Conservation (phyloP, 805 yeast species). For the Wickerhamiella allomyrinae region DNA sequence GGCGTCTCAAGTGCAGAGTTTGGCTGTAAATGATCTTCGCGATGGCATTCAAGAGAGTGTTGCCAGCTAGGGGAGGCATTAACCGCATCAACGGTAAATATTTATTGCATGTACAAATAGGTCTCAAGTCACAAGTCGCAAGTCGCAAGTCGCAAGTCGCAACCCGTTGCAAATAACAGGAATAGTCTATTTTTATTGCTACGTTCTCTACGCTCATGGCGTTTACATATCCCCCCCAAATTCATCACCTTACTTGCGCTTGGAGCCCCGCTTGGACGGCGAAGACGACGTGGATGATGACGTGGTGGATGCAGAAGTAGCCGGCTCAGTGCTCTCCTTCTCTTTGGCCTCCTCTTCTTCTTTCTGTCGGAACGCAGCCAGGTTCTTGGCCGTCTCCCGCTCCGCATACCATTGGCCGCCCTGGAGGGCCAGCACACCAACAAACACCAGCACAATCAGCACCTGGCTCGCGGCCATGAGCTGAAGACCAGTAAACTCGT, state of each 20-base stretch:
- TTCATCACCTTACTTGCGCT: conserved; percentile 6
- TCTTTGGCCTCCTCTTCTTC: conserved; percentile 12
- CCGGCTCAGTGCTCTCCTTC: conserved; percentile 5
- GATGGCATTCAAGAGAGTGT: neutral
- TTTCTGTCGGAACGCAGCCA: conserved; percentile 10
- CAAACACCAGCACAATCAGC: conserved; percentile 52
- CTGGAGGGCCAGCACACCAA: conserved; percentile 76
- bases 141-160: too few species aligned
- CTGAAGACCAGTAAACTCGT: conserved; percentile 68
- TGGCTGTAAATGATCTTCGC: neutral
- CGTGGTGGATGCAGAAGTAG: conserved; percentile 5
- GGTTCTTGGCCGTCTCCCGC: conserved; percentile 11
- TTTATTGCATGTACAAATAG: neutral
- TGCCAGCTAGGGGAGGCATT: too few species aligned
- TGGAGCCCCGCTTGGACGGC: conserved; percentile 3
- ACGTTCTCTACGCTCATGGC: too few species aligned
- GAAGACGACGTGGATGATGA: neutral
- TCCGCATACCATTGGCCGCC: conserved; percentile 75
- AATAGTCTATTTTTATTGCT: too few species aligned
- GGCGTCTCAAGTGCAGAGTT: neutral
- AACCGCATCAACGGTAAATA: too few species aligned
- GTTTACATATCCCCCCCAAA: neutral
- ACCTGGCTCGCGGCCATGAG: conserved; percentile 84
- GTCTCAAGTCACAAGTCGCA: too few species aligned
- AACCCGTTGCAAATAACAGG: too few species aligned